Evolutionary conservation across 805 yeast genomes (phyloP), one percentile per base, ranked within the genome.

Genomic region (Barnettozyma californica): DNA sequence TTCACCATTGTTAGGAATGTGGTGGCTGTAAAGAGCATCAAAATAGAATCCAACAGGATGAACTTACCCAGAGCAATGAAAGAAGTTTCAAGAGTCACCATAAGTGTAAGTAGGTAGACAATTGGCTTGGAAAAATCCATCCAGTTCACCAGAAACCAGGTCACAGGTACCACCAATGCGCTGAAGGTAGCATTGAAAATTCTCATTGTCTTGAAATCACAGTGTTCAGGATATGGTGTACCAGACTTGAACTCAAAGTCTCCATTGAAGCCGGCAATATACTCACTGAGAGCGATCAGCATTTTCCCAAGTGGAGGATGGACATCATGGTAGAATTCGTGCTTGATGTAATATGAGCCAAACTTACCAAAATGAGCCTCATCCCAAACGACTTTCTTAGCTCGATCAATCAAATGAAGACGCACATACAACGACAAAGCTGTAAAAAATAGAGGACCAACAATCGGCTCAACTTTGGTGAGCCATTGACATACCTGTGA

Each of bases 281-380:
- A 84, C 25, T 90, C 95, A 16, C 89, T 81, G 5, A 87, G 69
- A 2, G 89, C 95, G 51, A 85, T 81, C 44, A 87, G 69, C 83
- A 87, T 80, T 60, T 87, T 87, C 9, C 94, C 95, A 57, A 87
- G 72, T 1, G 95, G 95, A 19, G 95, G 95, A 62, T 87, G 95
- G 27, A 87, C 95, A 68, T 87, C 95, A 58, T 82, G 88, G 60
- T 87, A 87, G 62, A 86, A 85, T 59, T 86, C 90, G 60, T 83
- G 89, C 64, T 83, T 77, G 54, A 85, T 68, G 65, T 87, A 87
- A 59, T 85, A 81, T 4, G 92, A 83, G 41, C 95, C 95, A 63
- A 87, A 87, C 63, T 84, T 85, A 39, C 94, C 95, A 64, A 87
- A 87, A 71, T 87, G 95, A 6, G 95, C 94, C 65, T 87, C 95